Conservation (phyloP, 495 filamentous ascomycete genomes). For the Trichocladium antarcticum region DNA sequence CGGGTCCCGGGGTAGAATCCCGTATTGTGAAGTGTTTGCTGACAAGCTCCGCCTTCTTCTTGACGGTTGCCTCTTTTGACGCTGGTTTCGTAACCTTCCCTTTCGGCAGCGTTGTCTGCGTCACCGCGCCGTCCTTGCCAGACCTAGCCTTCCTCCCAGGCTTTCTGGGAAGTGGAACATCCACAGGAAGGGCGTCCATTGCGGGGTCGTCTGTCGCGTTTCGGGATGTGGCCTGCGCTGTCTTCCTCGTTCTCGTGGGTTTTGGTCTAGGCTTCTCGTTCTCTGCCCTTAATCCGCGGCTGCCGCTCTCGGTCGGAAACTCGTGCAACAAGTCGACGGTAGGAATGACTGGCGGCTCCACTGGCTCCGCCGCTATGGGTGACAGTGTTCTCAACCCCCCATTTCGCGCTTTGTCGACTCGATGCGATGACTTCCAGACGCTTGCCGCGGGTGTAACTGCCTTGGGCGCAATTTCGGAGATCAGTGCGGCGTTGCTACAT, state of each 20-base stretch:
- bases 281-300: too few species aligned
- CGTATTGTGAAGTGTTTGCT: conserved; percentile 29
- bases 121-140: conserved; percentile 11
- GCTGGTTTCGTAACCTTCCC: conserved; percentile 27
- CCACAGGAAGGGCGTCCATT: not conserved
- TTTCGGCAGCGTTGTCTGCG: conserved; percentile 25
- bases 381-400: not conserved
- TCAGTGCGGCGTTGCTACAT: conserved; percentile 24
- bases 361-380: not conserved
- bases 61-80: conserved; percentile 17
- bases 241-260: not conserved
- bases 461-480: conserved; percentile 23
- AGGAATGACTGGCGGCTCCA: not conserved
- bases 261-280: not conserved
- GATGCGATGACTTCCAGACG: conserved; percentile 18
- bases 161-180: conserved; percentile 1
- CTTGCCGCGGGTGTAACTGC: conserved; percentile 35
- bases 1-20: not conserved
- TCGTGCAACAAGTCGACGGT: not conserved
- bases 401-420: not conserved
- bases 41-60: conserved; percentile 23
- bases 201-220: not conserved
- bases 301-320: not conserved
- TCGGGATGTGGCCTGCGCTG: not conserved
- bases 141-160: conserved; percentile 4